Conservation (phyloP, 805 yeast species). For the Lachancea dasiensis region DNA sequence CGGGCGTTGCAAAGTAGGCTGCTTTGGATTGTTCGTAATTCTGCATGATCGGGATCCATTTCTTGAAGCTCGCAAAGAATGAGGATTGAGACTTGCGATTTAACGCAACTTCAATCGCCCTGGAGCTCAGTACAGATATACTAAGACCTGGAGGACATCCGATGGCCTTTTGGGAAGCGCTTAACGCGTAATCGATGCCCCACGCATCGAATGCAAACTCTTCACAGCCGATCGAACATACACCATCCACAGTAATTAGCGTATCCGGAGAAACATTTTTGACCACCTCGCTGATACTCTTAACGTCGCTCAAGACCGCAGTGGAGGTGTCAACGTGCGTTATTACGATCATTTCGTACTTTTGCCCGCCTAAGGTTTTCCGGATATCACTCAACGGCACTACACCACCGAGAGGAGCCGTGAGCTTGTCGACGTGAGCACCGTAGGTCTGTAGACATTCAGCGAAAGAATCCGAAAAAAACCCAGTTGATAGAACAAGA, state of each 20-base stretch:
- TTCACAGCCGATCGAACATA: constrained; percentile 91
- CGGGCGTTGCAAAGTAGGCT: constrained; percentile 96
- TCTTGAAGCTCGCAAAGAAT: constrained; percentile 55
- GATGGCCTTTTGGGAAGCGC: constrained; percentile 93
- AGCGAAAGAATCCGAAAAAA: constrained; percentile 77
- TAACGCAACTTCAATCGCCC: constrained; percentile 63
- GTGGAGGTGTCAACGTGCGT: constrained; percentile 97
- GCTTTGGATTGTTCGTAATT: constrained; percentile 71
- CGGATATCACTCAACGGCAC: constrained; percentile 55
- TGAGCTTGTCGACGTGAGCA: constrained; percentile 64
- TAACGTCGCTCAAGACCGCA: constrained; percentile 77
- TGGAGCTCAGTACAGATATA: constrained; percentile 63
- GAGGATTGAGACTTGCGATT: constrained; percentile 39
- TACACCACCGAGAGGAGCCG: constrained; percentile 68
- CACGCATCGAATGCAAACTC: constrained; percentile 77
- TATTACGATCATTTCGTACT: constrained; percentile 67
- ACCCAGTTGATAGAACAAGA: constrained; percentile 84
- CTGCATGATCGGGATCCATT: constrained; percentile 85
- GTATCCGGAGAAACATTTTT: constrained; percentile 69
- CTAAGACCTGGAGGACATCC: constrained; percentile 94
- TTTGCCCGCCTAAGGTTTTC: constrained; percentile 43
- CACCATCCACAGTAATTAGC: constrained; percentile 84
- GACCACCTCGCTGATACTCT: constrained; percentile 54
- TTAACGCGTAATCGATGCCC: constrained; percentile 82
- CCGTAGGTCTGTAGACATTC: constrained; percentile 69